Evolutionary conservation across 2,329 filamentous ascomycete species (phyloP), one percentile per base, ranked within the genome.

Genomic region (Zymoseptoria pseudotritici): DNA sequence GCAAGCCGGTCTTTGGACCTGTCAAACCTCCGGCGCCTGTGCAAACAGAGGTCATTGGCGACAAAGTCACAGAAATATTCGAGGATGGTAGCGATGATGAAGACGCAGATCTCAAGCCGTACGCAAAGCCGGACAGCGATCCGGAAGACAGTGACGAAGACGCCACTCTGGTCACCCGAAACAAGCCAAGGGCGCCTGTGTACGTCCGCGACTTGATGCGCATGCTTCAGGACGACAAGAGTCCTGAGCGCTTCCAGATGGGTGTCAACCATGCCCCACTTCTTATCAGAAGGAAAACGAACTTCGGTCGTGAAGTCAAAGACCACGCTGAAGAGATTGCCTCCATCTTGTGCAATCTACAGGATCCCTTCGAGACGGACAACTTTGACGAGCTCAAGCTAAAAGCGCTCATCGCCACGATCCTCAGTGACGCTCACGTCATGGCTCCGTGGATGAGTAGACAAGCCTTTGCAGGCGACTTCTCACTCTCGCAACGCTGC

Each of bases 111-210:
- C 78, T 97, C 1, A 78, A 85, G 2, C 83, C 90, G 0, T 96
- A 97, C 67, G 83, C 84, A 13, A 97, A 96, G 72, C 90, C 90
- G 0, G 90, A 91, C 69, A 91, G 89, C 1, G 94, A 99, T 66
- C 83, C 86, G 0, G 90, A 95, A 71, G 94, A 99, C 71, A 93
- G 91, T 0, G 91, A 97, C 59, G 92, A 97, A 46, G 95, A 99
- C 67, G 87, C 94, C 4, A 96, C 91, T 0, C 78, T 96, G 19
- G 82, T 97, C 54, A 87, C 89, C 59, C 83, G 92, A 13, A 86
- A 94, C 73, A 97, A 94, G 67, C 84, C 88, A 21, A 88, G 84
- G 60, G 83, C 91, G 0, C 94, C 94, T 1, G 91, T 99, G 70
- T 97, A 97, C 69, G 88, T 97, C 61, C 86, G 91, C 53, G 91